Evolutionary conservation across 2,329 filamentous ascomycete species (phyloP), one percentile per base, ranked within the genome.

Genomic region (Didymella keratinophila): DNA sequence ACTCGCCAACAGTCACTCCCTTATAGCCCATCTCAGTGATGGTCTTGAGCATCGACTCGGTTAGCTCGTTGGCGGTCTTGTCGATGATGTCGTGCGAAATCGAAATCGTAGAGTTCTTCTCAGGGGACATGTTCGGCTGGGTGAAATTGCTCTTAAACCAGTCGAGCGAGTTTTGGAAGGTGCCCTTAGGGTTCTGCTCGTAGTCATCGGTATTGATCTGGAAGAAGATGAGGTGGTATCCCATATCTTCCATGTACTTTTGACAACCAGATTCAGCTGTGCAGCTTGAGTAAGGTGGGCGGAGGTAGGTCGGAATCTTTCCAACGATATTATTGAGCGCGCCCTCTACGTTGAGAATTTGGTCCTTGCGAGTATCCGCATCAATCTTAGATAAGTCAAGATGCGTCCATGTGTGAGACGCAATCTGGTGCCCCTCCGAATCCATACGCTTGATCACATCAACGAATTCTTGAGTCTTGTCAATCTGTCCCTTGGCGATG

Each of bases 161-260:
- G n/a, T 63, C 58, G 16, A 53, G 49, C 16, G 61, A 45, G 32
- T 42, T 52, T 47, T 65, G 44, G 48, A 64, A 43, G 21, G 41
- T 43, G 12, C 23, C 36, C 48, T 73, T 60, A 51, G 72, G 65
- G 55, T 78, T 69, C 36, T 82, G 79, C 64, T 84, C 80, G 79
- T 85, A 87, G 72, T 87, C 86, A 45, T 84, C 81, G 0, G 84
- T 80, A 67, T 87, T 84, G 36, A 87, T 74, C 60, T 87, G 82
- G 66, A 85, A 79, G 61, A 83, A 86, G 67, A 84, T 82, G 66
- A 86, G 79, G 65, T 84, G 84, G 77, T 86, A 87, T 49, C 82
- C 82, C 49, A 86, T 66, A 30, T 66, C 66, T 11, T 73, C 66
- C 63, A 78, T 67, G 34, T 72, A 67, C 20, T 64, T 51, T 60